Evolutionary conservation across 176 grass and related monocot species (phyloP), one percentile per base, ranked within the genome.

Genomic region (Puccinellia tenuiflora): DNA sequence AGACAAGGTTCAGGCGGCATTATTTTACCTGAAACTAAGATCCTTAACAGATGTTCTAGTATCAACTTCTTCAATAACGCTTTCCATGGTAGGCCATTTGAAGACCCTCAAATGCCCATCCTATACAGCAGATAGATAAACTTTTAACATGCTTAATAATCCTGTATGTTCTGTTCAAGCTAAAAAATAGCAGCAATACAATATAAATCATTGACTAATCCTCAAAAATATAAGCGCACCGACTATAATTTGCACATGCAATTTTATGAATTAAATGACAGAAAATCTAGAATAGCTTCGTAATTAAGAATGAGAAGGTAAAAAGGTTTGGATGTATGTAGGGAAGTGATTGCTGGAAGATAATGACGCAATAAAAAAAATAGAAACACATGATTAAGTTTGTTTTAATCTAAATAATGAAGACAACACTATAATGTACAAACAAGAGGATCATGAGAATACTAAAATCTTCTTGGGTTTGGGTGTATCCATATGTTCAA

Each of bases 31-130:
- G 85, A 93, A 89, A 68, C 74, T 87, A 73, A 99, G 79, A 99
- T 92, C 93, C 68, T 96, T 99, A 42, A 99, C 56, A 9, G 83
- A 88, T 59, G 89, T 78, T 82, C 96, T 93, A 33, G 77, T 78
- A 61, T 88, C 87, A 72, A 72, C 42, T 89, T 96, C 91, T 92
- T 87, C 73, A 18, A 95, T 83, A 87, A 96, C 37, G 17, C 37
- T 88, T 22, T 75, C 93, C 89, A 98, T 92, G 10, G 71, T 38
- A 56, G 91, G 93, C 93, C 96, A 98, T 79, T 92, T 96, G 73
- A 98, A 96, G n/a, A 96, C 83, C 81, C 91, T 90, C 76, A 99
- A 88, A 90, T 92, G 84, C 21, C 96, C 91, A 43, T 99, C 96
- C 96, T 99, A 81, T 17, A 86, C 18, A 24, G 26, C 17, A 43